Conservation (phyloP, 176 grass and related monocot species). For the Carex scoparia region DNA sequence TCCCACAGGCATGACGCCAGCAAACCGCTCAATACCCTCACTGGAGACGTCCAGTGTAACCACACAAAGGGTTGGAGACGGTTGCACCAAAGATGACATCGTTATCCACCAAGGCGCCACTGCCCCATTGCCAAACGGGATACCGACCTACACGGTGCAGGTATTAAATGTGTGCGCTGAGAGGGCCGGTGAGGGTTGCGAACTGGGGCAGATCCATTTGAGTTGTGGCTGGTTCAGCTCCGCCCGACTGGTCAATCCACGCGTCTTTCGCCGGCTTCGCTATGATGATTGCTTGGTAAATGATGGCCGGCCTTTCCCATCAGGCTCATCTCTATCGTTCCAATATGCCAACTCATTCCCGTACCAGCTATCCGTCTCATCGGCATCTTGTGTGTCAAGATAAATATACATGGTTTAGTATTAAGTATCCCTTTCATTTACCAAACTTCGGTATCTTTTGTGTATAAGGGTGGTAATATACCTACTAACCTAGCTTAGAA, state of each 20-base stretch:
- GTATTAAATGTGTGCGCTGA: constrained; percentile 55
- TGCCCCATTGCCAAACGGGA: constrained; percentile 38
- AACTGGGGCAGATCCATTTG: constrained; percentile 66
- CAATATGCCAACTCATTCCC: constrained; percentile 78
- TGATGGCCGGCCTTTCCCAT: constrained; percentile 53
- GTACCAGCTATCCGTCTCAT: constrained; percentile 30
- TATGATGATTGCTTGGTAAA: constrained; percentile 84
- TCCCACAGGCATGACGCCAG: neutral
- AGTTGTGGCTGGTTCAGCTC: constrained; percentile 95
- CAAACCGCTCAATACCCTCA: neutral
- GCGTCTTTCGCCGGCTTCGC: constrained; percentile 62
- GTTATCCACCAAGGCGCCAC: constrained; percentile 47
- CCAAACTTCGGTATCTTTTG: neutral
- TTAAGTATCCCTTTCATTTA: neutral
- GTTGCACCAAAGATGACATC: constrained; percentile 37
- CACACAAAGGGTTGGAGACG: constrained; percentile 31
- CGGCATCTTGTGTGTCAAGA: constrained; percentile 23
- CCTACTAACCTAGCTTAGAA: neutral
- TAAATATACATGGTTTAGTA: neutral
- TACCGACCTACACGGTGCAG: constrained; percentile 75
- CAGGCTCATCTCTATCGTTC: constrained; percentile 65
- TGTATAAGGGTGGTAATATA: neutral
- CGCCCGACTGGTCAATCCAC: constrained; percentile 61
- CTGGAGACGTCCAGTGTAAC: neutral
- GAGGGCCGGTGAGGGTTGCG: constrained; percentile 24